phyloP scores from a whole-genome alignment of 371 early-diverging fungal species.

The Mortierella sp. region DNA sequence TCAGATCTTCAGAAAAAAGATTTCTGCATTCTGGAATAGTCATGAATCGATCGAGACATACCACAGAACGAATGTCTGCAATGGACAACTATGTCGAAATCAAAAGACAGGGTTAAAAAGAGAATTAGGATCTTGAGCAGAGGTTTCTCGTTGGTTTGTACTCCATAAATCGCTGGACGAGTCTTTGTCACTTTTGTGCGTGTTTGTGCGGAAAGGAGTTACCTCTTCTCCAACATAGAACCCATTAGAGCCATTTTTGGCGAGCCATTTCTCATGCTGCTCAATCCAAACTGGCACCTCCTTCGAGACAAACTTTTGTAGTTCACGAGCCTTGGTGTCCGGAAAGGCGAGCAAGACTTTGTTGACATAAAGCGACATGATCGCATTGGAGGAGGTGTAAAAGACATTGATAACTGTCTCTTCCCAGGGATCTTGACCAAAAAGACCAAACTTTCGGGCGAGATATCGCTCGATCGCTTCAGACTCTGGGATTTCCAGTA shows the following conservation, averaged over 20 bases:
- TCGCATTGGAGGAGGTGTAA: constrained; percentile 35
- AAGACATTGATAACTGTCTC: constrained; percentile 41
- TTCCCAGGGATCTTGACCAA: constrained; percentile 38
- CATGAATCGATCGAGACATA: constrained; percentile 39
- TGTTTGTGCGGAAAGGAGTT: not conserved
- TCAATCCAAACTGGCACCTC: constrained; percentile 28
- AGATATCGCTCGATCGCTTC: too few relatives aligned
- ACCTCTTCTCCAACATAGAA: constrained; percentile 44
- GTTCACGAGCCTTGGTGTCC: constrained; percentile 29
- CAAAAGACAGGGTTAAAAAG: not conserved
- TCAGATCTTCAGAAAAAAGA: constrained; percentile 22
- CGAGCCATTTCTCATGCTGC: constrained; percentile 45
- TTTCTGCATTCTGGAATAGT: constrained; percentile 37
- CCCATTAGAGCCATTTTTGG: constrained; percentile 18
- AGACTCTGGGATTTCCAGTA: constrained; percentile 41
- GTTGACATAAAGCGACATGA: constrained; percentile 35
- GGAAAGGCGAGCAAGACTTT: constrained; percentile 43
- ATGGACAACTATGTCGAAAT: constrained; percentile 22
- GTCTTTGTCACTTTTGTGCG: not conserved
- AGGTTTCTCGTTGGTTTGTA: not conserved
- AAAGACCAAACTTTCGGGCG: constrained; percentile 15
- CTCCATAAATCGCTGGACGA: not conserved
- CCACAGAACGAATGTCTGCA: constrained; percentile 39
- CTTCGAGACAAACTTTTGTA: constrained; percentile 25
- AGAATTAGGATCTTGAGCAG: not conserved